Percentiles rank a stretch among this genome's conserved stretches.
These are phyloP conservation scores for Bjerkandera adusta DNA, from an alignment of 1,284 basidiomycete genomes.

Conservation along the genomic window DNA sequence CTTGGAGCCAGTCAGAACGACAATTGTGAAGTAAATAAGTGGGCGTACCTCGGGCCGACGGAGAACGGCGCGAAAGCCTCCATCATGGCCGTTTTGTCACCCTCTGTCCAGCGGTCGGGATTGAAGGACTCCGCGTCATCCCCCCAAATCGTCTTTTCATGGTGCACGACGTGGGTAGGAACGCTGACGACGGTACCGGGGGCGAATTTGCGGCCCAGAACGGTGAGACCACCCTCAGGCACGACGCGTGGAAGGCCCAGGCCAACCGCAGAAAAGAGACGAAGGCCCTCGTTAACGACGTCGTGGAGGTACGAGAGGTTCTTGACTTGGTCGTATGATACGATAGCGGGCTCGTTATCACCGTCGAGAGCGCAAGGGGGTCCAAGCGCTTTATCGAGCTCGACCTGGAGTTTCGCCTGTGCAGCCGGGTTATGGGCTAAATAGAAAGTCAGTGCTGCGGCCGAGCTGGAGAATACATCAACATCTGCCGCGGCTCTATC, in stretches of 20 bases:
- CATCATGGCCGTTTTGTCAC: constrained; percentile 4
- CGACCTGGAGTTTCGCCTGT: constrained; percentile 10
- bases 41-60: constrained; percentile 48
- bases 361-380: background rate
- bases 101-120: constrained; percentile 11
- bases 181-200: constrained; percentile 7
- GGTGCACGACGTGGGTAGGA: constrained; percentile 7
- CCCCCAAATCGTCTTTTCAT: constrained; percentile 10
- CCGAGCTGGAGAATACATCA: constrained; percentile 1
- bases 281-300: constrained; percentile 12
- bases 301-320: constrained; percentile 10
- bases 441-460: constrained; percentile 5
- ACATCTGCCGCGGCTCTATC: background rate
- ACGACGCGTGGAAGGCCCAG: constrained; percentile 57
- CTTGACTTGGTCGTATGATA: constrained; percentile 4
- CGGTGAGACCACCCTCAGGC: constrained; percentile 49
- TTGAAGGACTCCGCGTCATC: constrained; percentile 11
- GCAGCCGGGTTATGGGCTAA: constrained; percentile 2
- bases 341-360: constrained; percentile 1
- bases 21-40: constrained; percentile 6
- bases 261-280: constrained; percentile 2
- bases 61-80: constrained; percentile 42
- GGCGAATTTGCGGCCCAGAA: constrained; percentile 3
- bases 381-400: constrained; percentile 10
- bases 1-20: constrained; percentile 28